Evolutionary conservation across 176 grass and related monocot species (phyloP).

Genomic region (Alloteropsis semialata): DNA sequence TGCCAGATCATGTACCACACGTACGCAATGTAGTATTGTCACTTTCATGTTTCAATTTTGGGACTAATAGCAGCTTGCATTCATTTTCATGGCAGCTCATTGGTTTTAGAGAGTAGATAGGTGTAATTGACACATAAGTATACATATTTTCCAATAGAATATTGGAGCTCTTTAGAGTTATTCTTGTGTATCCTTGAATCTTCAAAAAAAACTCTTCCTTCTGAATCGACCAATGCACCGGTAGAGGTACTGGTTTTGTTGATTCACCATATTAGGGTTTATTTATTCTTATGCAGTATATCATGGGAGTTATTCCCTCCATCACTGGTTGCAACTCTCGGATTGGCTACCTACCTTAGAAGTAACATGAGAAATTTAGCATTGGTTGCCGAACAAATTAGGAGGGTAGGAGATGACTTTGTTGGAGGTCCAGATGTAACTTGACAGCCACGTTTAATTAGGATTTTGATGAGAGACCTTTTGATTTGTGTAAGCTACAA

Average conservation of each 20-base stretch:
- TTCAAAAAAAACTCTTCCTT: not conserved
- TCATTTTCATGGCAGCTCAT: conserved; percentile 32
- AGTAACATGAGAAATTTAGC: conserved; percentile 82
- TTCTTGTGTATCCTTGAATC: conserved; percentile 3
- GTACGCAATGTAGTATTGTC: conserved; percentile 40
- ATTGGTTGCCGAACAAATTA: conserved; percentile 74
- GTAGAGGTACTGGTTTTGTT: conserved; percentile 7
- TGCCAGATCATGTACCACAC: conserved; percentile 88
- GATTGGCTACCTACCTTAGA: conserved; percentile 92
- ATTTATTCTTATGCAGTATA: conserved; percentile 72
- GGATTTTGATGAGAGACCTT: conserved; percentile 98
- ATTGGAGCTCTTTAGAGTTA: not conserved
- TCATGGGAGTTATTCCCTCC: conserved; percentile 84
- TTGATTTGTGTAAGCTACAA: conserved; percentile 83
- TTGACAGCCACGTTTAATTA: conserved; percentile 68
- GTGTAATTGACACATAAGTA: not conserved
- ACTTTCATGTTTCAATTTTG: conserved; percentile 31
- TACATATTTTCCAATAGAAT: conserved; percentile 13
- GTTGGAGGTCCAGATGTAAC: conserved; percentile 82
- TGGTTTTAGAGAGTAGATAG: conserved; percentile 9
- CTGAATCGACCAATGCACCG: not conserved
- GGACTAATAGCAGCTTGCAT: not conserved
- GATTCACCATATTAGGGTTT: not conserved
- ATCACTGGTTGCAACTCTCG: conserved; percentile 88
- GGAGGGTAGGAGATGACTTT: conserved; percentile 83